Evolutionary conservation across 2,329 filamentous ascomycete species (phyloP), one percentile per base, ranked within the genome.

Genomic region (Microthyrium microscopicum): DNA sequence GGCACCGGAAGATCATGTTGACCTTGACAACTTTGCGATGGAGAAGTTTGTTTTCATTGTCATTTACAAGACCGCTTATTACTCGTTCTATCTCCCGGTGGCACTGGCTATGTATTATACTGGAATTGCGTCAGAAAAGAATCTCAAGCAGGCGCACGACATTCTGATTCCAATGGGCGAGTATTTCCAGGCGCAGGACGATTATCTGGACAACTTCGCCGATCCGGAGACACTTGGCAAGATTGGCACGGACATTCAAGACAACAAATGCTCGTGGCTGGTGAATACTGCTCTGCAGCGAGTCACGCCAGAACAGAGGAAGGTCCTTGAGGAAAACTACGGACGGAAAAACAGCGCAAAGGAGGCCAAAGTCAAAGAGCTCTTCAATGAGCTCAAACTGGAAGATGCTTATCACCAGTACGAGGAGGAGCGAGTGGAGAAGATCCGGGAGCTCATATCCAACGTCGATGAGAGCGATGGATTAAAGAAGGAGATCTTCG

Each of bases 231-330:
- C 84, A 50, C 89, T 98, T 54, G 89, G 89, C 58, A 98, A 98
- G 73, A 93, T 95, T 44, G 89, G 89, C 44, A 98, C 89, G 39
- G 89, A 98, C 52, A 98, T 98, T 57, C 77, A 85, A 68, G 89
- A 98, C 64, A 98, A 98, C 72, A 98, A 98, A 70, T 98, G 89
- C 69, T 91, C 82, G 26, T 98, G 89, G 89, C 65, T 98, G 39
- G 71, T 98, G 58, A 98, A 98, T 69, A 77, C 93, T 60, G 89
- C 89, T 29, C 67, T 98, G 39, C 68, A 74, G 54, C 69, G 77
- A 41, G 79, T 72, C 42, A 85, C 70, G 2, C 74, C 82, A 1
- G 83, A 87, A 55, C 89, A 98, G 68, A 75, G 84, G 51, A 68
- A 79, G 59, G 58, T 91, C 25, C 74, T 98, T 33, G 83, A 94